These are phyloP conservation scores for Apostasia ramifera DNA, from an alignment of 106 monocot species.

Conservation along the genomic window DNA sequence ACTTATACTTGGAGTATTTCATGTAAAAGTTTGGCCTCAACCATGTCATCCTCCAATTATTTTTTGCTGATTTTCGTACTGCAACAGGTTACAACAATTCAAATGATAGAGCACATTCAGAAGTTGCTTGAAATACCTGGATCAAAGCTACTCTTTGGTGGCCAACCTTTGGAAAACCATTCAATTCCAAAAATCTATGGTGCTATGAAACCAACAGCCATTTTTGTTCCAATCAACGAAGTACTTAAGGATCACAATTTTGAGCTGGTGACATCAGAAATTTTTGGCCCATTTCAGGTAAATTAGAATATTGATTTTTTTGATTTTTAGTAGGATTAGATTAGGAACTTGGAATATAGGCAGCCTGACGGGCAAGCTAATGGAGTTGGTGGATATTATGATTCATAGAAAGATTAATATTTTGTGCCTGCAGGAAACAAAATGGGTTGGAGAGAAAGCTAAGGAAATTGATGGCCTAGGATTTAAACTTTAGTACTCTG, in stretches of 20 bases:
- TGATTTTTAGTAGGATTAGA: no score
- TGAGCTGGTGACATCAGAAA: constrained; percentile 82
- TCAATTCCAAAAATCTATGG: constrained; percentile 92
- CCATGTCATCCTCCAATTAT: no score
- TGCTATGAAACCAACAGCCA: constrained; percentile 82
- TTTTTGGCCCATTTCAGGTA: constrained; percentile 99
- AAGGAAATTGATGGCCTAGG: no score
- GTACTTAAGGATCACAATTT: constrained; percentile 66
- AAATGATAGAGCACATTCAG: constrained; percentile 68
- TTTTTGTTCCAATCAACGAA: constrained; percentile 82
- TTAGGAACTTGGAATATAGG: no score
- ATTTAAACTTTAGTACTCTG: no score
- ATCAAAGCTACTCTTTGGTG: constrained; percentile 88
- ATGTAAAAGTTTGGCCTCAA: no score
- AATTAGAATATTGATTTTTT: neutral
- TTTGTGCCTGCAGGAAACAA: no score
- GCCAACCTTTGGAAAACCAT: constrained; percentile 68
- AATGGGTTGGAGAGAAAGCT: no score
- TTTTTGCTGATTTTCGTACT: neutral
- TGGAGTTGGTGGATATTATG: no score
- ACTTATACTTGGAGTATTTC: no score
- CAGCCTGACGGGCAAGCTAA: no score
- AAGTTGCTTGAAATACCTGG: constrained; percentile 85
- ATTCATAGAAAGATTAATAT: no score
- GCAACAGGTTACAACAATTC: constrained; percentile 83